Percentiles rank a stretch among this genome's conserved stretches.
Evolutionary conservation across 371 early-diverging fungal genomes (phyloP).

Genomic region (Mucor saturninus): DNA sequence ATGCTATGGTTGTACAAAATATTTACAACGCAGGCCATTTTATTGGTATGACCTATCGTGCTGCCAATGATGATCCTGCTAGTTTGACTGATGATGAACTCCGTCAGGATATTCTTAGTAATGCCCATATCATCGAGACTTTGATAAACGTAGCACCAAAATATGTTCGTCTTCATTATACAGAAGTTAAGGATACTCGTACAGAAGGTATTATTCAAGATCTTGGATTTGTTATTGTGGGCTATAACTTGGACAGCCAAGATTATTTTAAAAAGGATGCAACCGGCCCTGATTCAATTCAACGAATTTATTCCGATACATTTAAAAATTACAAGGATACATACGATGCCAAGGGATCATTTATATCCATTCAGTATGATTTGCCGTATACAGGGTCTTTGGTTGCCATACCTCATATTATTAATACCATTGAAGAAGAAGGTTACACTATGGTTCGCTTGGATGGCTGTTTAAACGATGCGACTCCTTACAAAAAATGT

Average conservation of each 20-base stretch:
- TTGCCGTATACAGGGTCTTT: constrained; percentile 61
- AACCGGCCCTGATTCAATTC: constrained; percentile 34
- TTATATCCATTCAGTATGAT: constrained; percentile 60
- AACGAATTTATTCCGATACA: constrained; percentile 37
- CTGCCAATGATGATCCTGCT: constrained; percentile 52
- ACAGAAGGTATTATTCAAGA: constrained; percentile 47
- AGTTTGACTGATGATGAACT: constrained; percentile 51
- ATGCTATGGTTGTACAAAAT: constrained; percentile 57
- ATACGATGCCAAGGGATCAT: constrained; percentile 54
- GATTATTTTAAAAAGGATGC: constrained; percentile 49
- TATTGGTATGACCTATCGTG: constrained; percentile 67
- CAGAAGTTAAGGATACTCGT: constrained; percentile 46
- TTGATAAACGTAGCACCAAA: constrained; percentile 58
- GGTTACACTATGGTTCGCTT: constrained; percentile 65
- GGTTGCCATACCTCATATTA: constrained; percentile 47
- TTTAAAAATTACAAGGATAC: constrained; percentile 49
- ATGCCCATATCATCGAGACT: constrained; percentile 48
- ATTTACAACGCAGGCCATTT: constrained; percentile 64
- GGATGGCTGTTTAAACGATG: constrained; percentile 62
- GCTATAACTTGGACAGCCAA: constrained; percentile 59
- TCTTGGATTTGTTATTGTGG: constrained; percentile 57
- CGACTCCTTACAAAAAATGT: constrained; percentile 53
- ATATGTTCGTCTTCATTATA: constrained; percentile 59
- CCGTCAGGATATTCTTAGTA: constrained; percentile 51
- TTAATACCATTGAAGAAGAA: constrained; percentile 51